phyloP scores from a whole-genome alignment of 1,284 basidiomycete species.

The Coriolopsis trogii region DNA sequence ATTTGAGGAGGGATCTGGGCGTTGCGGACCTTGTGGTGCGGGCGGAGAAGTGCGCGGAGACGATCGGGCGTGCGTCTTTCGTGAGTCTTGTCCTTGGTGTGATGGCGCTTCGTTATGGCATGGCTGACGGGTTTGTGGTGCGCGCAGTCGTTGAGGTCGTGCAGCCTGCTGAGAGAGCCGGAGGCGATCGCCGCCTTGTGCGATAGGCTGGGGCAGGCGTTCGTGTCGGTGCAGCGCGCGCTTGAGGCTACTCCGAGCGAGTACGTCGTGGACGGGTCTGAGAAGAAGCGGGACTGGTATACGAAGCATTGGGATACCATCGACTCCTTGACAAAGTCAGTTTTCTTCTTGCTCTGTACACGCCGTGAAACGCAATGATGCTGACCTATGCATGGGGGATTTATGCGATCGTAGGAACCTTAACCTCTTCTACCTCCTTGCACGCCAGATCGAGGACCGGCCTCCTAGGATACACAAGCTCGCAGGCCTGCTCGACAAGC shows the following conservation, averaged over 20 bases:
- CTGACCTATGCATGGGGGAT: no score
- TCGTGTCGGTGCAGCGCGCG: conserved; percentile 20
- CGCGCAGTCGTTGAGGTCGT: conserved; percentile 26
- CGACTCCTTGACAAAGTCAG: conserved; percentile 25
- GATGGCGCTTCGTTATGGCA: neutral
- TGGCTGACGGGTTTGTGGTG: neutral
- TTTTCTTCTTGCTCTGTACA: no score
- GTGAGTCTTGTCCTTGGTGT: conserved; percentile 17
- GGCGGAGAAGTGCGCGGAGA: conserved; percentile 24
- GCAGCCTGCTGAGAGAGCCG: conserved; percentile 24
- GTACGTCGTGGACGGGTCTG: conserved; percentile 11
- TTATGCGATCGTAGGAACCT: no score
- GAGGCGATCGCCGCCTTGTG: conserved; percentile 22
- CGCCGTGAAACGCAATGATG: no score
- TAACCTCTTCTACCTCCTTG: conserved; percentile 25
- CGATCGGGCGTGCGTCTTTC: conserved; percentile 23
- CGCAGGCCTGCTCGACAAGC: conserved; percentile 28
- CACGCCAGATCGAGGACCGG: conserved; percentile 20
- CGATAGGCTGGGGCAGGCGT: conserved; percentile 15
- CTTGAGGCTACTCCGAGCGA: conserved; percentile 24
- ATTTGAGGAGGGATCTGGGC: conserved; percentile 21
- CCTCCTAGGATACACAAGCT: conserved; percentile 31
- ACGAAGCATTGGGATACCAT: conserved; percentile 25
- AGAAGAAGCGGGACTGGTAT: conserved; percentile 24
- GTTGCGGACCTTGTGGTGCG: conserved; percentile 19